Conservation (phyloP, 805 yeast species). For the Saccharomyces jurei region DNA sequence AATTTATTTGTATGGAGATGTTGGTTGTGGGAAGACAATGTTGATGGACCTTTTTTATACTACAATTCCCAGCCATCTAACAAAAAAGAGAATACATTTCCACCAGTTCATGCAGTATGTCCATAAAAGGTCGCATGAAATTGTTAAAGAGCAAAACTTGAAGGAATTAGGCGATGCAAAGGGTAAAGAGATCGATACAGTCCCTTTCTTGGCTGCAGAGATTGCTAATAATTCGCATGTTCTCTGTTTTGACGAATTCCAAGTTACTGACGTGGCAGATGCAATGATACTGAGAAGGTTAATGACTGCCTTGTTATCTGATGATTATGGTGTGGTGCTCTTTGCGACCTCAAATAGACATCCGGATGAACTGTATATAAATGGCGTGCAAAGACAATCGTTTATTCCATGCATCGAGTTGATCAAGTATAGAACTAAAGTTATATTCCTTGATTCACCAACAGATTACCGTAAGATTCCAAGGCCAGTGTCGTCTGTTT, state of each 20-base stretch:
- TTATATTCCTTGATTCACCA: slow-evolving; percentile 77
- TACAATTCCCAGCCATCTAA: slow-evolving; percentile 69
- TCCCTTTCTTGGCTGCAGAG: slow-evolving; percentile 77
- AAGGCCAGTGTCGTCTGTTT: slow-evolving; percentile 72
- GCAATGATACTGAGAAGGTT: slow-evolving; percentile 89
- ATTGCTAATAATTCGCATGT: slow-evolving; percentile 70
- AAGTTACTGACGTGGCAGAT: slow-evolving; percentile 97
- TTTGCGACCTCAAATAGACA: slow-evolving; percentile 94
- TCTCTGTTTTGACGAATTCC: slow-evolving; percentile 93
- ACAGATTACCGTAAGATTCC: slow-evolving; percentile 90
- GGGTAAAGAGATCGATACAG: slow-evolving; percentile 61
- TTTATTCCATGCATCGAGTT: slow-evolving; percentile 87
- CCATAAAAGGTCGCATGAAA: slow-evolving; percentile 78
- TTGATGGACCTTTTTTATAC: slow-evolving; percentile 89
- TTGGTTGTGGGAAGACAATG: slow-evolving; percentile 98
- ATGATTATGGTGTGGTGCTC: slow-evolving; percentile 72
- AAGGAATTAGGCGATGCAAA: slow-evolving; percentile 25
- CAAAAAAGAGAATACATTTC: slow-evolving; percentile 81
- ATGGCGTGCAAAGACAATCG: slow-evolving; percentile 87
- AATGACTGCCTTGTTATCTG: slow-evolving; percentile 54
- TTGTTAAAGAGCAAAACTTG: slow-evolving; percentile 52
- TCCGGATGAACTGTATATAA: slow-evolving; percentile 86
- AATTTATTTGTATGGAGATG: slow-evolving; percentile 90
- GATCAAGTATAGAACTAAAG: slow-evolving; percentile 64
- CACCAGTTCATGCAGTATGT: slow-evolving; percentile 95